Evolutionary conservation across 208 protist genomes (phyloP).

Genomic region (Porcisia hertigi): DNA sequence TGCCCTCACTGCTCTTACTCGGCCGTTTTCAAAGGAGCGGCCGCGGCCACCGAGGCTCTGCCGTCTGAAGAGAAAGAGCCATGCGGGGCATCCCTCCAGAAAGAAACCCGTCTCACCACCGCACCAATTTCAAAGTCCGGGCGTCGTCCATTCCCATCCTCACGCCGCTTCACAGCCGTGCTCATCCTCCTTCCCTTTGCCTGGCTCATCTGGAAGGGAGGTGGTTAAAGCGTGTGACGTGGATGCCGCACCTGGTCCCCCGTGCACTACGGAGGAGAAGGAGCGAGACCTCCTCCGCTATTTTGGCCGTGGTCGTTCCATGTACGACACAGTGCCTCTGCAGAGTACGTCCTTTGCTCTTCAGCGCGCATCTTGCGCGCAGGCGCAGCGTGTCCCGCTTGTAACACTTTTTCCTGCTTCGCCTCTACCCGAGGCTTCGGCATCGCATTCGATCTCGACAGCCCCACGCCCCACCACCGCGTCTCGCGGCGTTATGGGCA

Average conservation of each 20-base stretch:
- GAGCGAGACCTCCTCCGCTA: slow-evolving; percentile 32
- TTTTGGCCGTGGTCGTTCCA: slow-evolving; percentile 21
- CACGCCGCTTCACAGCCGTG: background rate
- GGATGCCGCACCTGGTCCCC: background rate
- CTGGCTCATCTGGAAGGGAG: background rate
- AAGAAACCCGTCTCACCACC: background rate
- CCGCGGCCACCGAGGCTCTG: background rate
- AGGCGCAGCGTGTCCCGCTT: slow-evolving; percentile 23
- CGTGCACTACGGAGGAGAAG: background rate
- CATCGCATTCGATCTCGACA: background rate
- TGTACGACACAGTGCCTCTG: slow-evolving; percentile 16
- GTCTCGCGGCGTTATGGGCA: background rate
- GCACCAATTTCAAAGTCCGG: background rate
- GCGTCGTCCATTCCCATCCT: background rate
- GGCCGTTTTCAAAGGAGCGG: background rate
- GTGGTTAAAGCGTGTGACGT: background rate
- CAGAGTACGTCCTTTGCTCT: slow-evolving; percentile 16
- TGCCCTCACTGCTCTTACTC: background rate
- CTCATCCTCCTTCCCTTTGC: background rate
- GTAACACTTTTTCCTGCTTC: slow-evolving; percentile 26
- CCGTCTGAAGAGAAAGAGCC: background rate
- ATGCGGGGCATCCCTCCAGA: background rate
- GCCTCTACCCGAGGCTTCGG: background rate
- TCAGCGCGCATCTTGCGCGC: slow-evolving; percentile 18
- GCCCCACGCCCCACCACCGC: background rate